Percentiles rank a stretch among this genome's conserved stretches.
Conservation (phyloP, 768 basidiomycete genomes). For the Megacollybia marginata region DNA sequence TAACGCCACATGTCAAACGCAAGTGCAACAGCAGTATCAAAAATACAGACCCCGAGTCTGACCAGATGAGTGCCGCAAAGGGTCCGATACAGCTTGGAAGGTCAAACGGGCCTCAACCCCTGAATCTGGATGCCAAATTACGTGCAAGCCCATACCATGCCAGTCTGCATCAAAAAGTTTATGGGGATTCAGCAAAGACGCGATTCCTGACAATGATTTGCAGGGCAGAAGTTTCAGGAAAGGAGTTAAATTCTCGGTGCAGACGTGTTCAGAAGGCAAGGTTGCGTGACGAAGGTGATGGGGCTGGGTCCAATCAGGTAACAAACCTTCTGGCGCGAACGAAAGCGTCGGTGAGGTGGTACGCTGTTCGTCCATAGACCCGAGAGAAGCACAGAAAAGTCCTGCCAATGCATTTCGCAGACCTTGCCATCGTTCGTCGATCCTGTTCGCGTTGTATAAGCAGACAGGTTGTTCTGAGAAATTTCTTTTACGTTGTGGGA, state of each 20-base stretch:
- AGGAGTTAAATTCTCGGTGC: constrained; percentile 95
- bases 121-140: constrained; percentile 46
- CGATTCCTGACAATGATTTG: constrained; percentile 81
- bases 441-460: constrained; percentile 28
- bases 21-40: too few relatives aligned
- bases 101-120: constrained; percentile 62
- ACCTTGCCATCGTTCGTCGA: constrained; percentile 75
- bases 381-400: constrained; percentile 90
- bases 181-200: constrained; percentile 77
- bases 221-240: constrained; percentile 94
- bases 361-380: constrained; percentile 64
- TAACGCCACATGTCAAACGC: constrained; percentile 13
- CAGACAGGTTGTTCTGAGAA: background rate
- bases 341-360: constrained; percentile 61
- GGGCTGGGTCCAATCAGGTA: constrained; percentile 37
- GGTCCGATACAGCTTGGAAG: constrained; percentile 75
- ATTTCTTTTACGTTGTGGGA: constrained; percentile 33
- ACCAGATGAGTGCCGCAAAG: constrained; percentile 47
- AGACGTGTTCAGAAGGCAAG: constrained; percentile 82
- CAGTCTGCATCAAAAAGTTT: constrained; percentile 84
- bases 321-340: constrained; percentile 54
- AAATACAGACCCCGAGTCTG: constrained; percentile 39
- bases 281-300: constrained; percentile 69
- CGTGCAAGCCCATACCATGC: constrained; percentile 83
- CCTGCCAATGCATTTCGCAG: constrained; percentile 88